Percentiles rank a stretch among this genome's conserved stretches.
Conservation (phyloP, 441 rosid species). For the Breynia disticha region DNA sequence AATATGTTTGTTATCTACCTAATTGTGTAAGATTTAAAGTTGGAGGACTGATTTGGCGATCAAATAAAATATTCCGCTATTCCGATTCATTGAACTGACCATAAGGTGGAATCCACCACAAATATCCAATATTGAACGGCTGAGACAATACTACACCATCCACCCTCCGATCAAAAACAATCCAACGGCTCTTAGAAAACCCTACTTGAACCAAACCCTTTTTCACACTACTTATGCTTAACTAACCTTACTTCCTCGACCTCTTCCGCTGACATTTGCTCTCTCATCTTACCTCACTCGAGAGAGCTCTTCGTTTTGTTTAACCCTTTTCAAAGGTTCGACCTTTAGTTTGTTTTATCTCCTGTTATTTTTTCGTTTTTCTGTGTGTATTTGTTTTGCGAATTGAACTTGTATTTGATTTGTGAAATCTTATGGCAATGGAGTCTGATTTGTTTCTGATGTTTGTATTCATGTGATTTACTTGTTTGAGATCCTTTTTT, state of each 20-base stretch:
- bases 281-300: not conserved
- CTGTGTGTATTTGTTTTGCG: not conserved
- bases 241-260: not conserved
- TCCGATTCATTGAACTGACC: too few species aligned
- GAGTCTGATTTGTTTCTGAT: not conserved
- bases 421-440: not conserved
- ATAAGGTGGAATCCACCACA: too few species aligned
- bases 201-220: not conserved
- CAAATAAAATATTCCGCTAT: too few species aligned
- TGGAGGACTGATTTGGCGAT: too few species aligned
- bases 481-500: too few species aligned
- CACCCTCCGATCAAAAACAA: too few species aligned
- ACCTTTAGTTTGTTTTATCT: slow-evolving; percentile 1
- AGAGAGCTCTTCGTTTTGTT: not conserved
- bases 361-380: not conserved
- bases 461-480: too few species aligned
- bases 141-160: too few species aligned
- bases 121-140: too few species aligned
- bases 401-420: not conserved
- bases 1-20: too few species aligned
- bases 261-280: not conserved
- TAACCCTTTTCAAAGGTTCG: slow-evolving; percentile 6
- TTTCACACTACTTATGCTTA: not conserved
- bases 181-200: too few species aligned
- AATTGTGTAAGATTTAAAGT: too few species aligned